Evolutionary conservation across 768 basidiomycete species (phyloP).

Genomic region (Gloeophyllum trabeum): DNA sequence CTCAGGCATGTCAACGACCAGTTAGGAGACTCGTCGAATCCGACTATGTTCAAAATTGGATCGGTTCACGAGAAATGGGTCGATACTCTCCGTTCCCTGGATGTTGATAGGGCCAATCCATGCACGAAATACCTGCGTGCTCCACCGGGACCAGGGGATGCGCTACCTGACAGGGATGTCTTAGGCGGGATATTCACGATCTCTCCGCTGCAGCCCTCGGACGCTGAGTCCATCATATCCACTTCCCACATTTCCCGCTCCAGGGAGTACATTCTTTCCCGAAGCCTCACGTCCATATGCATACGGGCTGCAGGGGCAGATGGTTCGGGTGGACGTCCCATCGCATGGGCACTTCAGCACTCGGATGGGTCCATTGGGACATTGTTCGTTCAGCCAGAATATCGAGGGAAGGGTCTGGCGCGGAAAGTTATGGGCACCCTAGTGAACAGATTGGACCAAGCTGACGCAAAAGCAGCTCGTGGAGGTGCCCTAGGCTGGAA

Average conservation of each 20-base stretch:
- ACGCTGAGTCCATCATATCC: constrained; percentile 8
- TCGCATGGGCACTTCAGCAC: background rate
- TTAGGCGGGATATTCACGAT: background rate
- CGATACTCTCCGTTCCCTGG: no score
- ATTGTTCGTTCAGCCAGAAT: background rate
- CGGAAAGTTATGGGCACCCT: background rate
- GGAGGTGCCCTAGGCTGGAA: background rate
- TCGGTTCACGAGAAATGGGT: no score
- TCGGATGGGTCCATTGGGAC: background rate
- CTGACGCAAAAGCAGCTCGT: no score
- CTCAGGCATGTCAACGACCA: no score
- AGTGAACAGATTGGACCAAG: background rate
- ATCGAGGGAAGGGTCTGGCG: background rate
- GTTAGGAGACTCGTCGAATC: no score
- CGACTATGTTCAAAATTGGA: no score
- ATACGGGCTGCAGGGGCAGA: constrained; percentile 5
- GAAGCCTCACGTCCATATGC: constrained; percentile 13
- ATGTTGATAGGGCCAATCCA: background rate
- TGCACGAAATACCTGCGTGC: constrained; percentile 6
- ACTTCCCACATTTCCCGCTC: constrained; percentile 8
- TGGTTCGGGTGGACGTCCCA: background rate
- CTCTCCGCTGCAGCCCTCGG: constrained; percentile 7
- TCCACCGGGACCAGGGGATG: background rate
- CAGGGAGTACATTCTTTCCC: constrained; percentile 11
- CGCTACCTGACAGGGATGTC: background rate